These are phyloP conservation scores for Colletotrichum sp. DNA, from an alignment of 2,329 filamentous ascomycete species.

Conservation along the genomic window DNA sequence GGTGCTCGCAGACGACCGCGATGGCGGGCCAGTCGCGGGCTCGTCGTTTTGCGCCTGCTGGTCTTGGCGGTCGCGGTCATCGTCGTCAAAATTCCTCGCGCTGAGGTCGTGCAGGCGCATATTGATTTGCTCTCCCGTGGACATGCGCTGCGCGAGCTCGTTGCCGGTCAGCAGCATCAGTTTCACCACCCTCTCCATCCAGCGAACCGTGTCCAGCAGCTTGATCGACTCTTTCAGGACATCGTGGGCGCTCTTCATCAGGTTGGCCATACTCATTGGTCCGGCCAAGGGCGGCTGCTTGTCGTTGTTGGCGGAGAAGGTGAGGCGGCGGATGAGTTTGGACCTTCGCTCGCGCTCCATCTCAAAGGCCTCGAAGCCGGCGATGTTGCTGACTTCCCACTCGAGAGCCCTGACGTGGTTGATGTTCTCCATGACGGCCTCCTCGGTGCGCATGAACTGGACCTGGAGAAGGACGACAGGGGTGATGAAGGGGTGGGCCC, in stretches of 20 bases:
- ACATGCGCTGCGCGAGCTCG: slow-evolving; percentile 40
- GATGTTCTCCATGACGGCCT: slow-evolving; percentile 48
- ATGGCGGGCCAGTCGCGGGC: slow-evolving; percentile 5
- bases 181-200: slow-evolving; percentile 52
- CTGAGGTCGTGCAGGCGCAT: slow-evolving; percentile 18
- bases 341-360: slow-evolving; percentile 26
- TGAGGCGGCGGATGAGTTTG: slow-evolving; percentile 21
- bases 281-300: slow-evolving; percentile 23
- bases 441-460: slow-evolving; percentile 49
- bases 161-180: slow-evolving; percentile 48
- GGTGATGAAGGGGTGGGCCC: slow-evolving; percentile 50
- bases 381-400: slow-evolving; percentile 46
- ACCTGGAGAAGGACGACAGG: slow-evolving; percentile 52
- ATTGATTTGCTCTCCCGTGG: slow-evolving; percentile 16
- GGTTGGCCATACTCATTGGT: slow-evolving; percentile 48
- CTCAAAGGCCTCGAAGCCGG: slow-evolving; percentile 39
- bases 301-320: background rate
- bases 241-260: slow-evolving; percentile 53
- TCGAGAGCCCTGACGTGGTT: slow-evolving; percentile 46
- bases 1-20: slow-evolving; percentile 8
- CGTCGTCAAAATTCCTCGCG: background rate
- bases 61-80: slow-evolving; percentile 6
- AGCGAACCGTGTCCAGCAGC: slow-evolving; percentile 49
- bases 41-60: slow-evolving; percentile 15
- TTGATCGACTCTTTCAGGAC: slow-evolving; percentile 50